Evolutionary conservation across 495 filamentous ascomycete genomes (phyloP), one percentile per base, ranked within the genome.

Genomic region (Neurospora sp.): DNA sequence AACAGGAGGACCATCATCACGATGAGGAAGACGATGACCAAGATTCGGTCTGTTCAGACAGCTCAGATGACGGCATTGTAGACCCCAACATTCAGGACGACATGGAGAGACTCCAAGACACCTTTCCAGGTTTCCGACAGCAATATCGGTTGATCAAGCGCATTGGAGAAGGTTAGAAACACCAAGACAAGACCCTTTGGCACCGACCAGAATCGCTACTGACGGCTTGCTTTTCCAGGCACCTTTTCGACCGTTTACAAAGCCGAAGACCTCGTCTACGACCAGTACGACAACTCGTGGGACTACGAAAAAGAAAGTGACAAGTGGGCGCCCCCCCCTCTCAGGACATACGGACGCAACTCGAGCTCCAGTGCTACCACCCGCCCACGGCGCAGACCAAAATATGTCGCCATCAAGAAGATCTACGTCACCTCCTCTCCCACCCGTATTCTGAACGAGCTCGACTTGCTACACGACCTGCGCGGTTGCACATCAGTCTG

Each of bases 181-280:
- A 53, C 18, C 46, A 53, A 53, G 46, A 22, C 44, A 48, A 48
- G 46, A 27, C 46, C 4, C 5, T 59, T 22, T 27, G 1, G 2
- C 5, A 2, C 46, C 46, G 20, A 20, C 20, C 48, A 27, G 27
- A 16, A 61, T 6, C 4, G 10, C 46, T 71, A 44, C 71, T 72
- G 27, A 74, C 70, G 5, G 22, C 42, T 72, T 48, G 48, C 70
- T 20, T 44, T 10, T n/a, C 41, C 77, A 95, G 93, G 94, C 42
- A 99, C 96, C 20, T 99, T 99, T 77, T 98, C 95, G 0, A 98
- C 95, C 12, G 96, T 99, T 0, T 99, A 98, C 83, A 98, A 98
- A 80, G 96, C 96, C 41, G 96, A 99, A 81, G 96, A 99, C 79
- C 83, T 98, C n/a, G 85, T 89, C 37, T 97, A 98, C 78, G 87